Base-by-base conservation (phyloP, 169 alveolate species). In the Plasmodium fragile region DNA sequence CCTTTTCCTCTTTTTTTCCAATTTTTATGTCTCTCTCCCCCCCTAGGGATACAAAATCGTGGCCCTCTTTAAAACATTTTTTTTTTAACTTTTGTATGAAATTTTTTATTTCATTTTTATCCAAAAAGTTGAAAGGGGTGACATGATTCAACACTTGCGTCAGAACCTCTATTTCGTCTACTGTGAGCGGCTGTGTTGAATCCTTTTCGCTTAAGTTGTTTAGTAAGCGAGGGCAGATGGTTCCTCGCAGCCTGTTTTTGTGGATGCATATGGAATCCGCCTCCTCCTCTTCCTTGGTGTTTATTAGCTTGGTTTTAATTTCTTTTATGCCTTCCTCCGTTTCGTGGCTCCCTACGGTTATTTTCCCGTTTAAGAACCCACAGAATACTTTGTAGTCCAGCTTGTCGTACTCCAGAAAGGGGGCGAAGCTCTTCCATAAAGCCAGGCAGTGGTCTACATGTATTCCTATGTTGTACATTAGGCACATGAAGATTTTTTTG, bases 391-490 rank as follows among this genome's bases (percentile, higher is more conserved):
- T 91, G 82, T 80, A 91, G 73, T 91, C 94, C 52, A 91, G 59
- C 45, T 52, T 13, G 36, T 71, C 81, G 36, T 34, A 41, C 82
- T 91, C 94, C 82, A 91, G 82, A 45, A 91, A 91, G 13, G 83
- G 92, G 18, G 45, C 1, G 25, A 91, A 91, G 34, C 77, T 77
- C 36, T 70, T 77, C 94, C 94, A 91, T 8, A 91, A 53, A 10
- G 70, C 45, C 18, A 80, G 30, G 53, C 85, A 69, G 43, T 91
- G 84, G 73, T 79, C 25, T 36, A 80, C 53, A 39, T 91, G 83
- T 18, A 91, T 91, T 25, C 94, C 94, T 53, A 91, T 91, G 73
- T 91, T 91, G 55, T 81, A 81, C 94, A 91, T 91, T 55, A 91
- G 65, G 59, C 94, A 75, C 91, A 91, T 81, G 65, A 91, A 91